These are phyloP conservation scores for Linnemannia zychae DNA, from an alignment of 192 early-diverging fungal genomes.

Conservation along the genomic window DNA sequence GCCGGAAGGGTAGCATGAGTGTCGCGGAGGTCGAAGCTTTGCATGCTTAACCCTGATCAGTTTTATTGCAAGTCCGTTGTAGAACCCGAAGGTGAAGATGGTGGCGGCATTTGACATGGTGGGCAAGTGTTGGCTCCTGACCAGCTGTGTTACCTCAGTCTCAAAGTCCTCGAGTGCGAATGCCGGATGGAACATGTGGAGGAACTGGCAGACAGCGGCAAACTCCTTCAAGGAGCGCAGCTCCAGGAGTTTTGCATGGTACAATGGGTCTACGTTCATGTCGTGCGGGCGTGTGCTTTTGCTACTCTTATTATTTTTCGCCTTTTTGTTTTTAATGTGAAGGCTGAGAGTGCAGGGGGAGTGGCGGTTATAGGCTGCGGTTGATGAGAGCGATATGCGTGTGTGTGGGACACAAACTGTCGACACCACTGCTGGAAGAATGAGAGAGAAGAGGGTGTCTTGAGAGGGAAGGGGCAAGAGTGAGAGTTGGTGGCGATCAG, in stretches of 20 bases:
- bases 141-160: constrained; percentile 38
- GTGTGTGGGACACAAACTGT: neutral
- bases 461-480: neutral
- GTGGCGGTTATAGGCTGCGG: neutral
- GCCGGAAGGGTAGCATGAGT: neutral
- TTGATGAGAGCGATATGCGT: neutral
- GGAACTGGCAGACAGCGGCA: constrained; percentile 78
- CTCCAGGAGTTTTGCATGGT: constrained; percentile 42
- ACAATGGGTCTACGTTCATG: constrained; percentile 48
- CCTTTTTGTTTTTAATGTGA: neutral
- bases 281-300: neutral
- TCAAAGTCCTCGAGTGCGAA: constrained; percentile 59
- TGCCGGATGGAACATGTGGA: constrained; percentile 72
- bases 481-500: constrained; percentile 1
- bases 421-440: neutral
- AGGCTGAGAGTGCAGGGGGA: neutral
- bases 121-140: neutral
- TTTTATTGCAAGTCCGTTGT: constrained; percentile 7
- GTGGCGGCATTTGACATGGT: constrained; percentile 60
- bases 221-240: constrained; percentile 67
- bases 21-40: neutral
- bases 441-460: neutral
- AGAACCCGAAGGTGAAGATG: constrained; percentile 58
- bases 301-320: neutral
- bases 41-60: neutral